phyloP scores from a whole-genome alignment of 805 yeast genomes.

The Kodamaea leandrae region DNA sequence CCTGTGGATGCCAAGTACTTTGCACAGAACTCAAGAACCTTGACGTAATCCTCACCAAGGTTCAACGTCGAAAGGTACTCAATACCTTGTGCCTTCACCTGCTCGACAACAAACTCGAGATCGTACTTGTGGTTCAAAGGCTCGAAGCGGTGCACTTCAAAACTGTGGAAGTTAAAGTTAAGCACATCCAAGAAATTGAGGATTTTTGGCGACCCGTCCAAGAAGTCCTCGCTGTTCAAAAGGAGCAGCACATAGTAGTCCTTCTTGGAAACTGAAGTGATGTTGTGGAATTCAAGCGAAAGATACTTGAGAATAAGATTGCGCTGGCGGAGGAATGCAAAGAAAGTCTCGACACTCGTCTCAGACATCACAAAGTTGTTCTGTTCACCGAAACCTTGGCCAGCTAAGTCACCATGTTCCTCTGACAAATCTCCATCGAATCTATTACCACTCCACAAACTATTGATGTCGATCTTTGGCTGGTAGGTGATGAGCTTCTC shows the following conservation, averaged over 20 bases:
- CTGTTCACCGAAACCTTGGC: too few relatives aligned
- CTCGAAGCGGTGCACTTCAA: constrained; percentile 40
- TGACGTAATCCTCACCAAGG: constrained; percentile 20
- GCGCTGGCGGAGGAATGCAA: constrained; percentile 61
- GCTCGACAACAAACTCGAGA: constrained; percentile 35
- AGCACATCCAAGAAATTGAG: constrained; percentile 69
- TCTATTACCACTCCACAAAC: constrained; percentile 51
- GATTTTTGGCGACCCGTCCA: constrained; percentile 63
- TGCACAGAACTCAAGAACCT: constrained; percentile 38
- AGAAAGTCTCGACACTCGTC: constrained; percentile 49
- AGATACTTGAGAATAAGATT: constrained; percentile 60
- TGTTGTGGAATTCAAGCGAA: constrained; percentile 69
- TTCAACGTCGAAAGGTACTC: constrained; percentile 20
- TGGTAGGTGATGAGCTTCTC: constrained; percentile 49
- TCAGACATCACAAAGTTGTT: constrained; percentile 36
- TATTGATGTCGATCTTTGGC: constrained; percentile 51
- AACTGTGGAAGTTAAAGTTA: constrained; percentile 50
- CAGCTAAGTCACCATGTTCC: constrained; percentile 8
- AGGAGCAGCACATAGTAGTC: constrained; percentile 52
- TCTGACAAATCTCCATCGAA: constrained; percentile 44
- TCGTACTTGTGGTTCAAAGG: constrained; percentile 26
- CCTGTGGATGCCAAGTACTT: constrained; percentile 47
- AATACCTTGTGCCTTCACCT: constrained; percentile 26
- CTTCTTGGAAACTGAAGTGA: constrained; percentile 50
- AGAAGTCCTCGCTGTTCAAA: constrained; percentile 48